These are phyloP conservation scores for Remersonia thermophila DNA, from an alignment of 2,329 filamentous ascomycete species.

Conservation along the genomic window DNA sequence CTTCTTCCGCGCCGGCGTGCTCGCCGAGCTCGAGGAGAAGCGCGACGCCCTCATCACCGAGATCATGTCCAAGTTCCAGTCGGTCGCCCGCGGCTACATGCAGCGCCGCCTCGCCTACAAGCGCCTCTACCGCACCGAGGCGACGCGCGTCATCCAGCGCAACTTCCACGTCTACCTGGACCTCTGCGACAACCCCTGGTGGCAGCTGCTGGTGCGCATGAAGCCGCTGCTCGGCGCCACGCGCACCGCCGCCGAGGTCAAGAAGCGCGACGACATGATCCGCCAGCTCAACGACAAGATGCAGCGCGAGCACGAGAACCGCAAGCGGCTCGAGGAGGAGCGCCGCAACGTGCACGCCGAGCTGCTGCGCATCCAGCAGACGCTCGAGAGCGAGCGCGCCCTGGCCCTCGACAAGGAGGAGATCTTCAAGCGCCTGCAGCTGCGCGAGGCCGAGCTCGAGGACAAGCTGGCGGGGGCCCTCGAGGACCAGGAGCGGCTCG, in stretches of 20 bases:
- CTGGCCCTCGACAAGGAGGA: conserved; percentile 96
- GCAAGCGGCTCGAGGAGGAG: conserved; percentile 79
- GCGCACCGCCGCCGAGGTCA: conserved; percentile 82
- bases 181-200: conserved; percentile 90
- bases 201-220: conserved; percentile 90
- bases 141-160: conserved; percentile 83
- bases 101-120: conserved; percentile 85
- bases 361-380: conserved; percentile 81
- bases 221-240: conserved; percentile 88
- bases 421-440: conserved; percentile 91
- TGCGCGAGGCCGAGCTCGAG: conserved; percentile 79
- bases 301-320: conserved; percentile 59
- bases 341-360: conserved; percentile 76
- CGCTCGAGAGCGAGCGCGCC: conserved; percentile 88
- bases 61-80: conserved; percentile 90
- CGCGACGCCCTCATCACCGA: conserved; percentile 84
- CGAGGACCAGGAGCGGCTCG: conserved; percentile 85
- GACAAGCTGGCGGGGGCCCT: conserved; percentile 88
- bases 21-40: conserved; percentile 93
- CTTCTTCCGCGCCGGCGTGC: conserved; percentile 90
- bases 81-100: conserved; percentile 77
- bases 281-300: conserved; percentile 75
- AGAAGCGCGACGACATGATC: conserved; percentile 90
- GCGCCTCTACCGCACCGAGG: conserved; percentile 84
- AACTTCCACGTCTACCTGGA: conserved; percentile 90